Evolutionary conservation across 306 rosid genomes (phyloP), one percentile per base, ranked within the genome.

Genomic region (Cercis canadensis): DNA sequence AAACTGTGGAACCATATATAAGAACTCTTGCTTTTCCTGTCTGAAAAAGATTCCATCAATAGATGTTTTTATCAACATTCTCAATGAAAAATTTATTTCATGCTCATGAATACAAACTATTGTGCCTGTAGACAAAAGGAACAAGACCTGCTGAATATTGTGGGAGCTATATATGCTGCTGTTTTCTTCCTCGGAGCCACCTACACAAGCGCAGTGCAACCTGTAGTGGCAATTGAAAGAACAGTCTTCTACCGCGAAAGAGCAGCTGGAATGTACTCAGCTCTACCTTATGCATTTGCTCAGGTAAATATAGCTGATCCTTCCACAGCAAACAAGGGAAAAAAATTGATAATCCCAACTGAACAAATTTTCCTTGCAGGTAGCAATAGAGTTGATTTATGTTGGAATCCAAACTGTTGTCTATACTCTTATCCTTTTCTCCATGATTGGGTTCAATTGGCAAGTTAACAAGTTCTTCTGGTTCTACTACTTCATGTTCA

Each of bases 401-500:
- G 71, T 73, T 34, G 83, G 72, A 5, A 16, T 78, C 53, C 79
- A 79, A 46, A 67, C 71, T 18, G n/a, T 73, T 10, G 46, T 44
- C 15, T 79, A 79, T 59, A 19, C 67, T 17, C 49, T 69, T 54
- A 52, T 79, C 54, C 75, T 79, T 8, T 67, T 57, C 77, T 52
- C 66, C 8, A 73, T 73, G 79, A 73, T 79, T 0, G 83, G 83
- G 45, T 79, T 79, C 55, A 21, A 11, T 1, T 50, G 46, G 41
- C 31, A 21, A 36, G 54, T 40, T 15, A 61, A 29, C 57, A 79
- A 73, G 39, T 79, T 67, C 58, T 37, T 73, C n/a, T 73, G 75
- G 83, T 79, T 79, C 65, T 79, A 79, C 83, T 73, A 10, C 69
- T 79, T 73, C 32, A 54, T 67, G 1, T 36, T 73, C 56, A 79